Evolutionary conservation across 2,329 filamentous ascomycete species (phyloP).

Genomic region (Neopestalotiopsis clavispora): DNA sequence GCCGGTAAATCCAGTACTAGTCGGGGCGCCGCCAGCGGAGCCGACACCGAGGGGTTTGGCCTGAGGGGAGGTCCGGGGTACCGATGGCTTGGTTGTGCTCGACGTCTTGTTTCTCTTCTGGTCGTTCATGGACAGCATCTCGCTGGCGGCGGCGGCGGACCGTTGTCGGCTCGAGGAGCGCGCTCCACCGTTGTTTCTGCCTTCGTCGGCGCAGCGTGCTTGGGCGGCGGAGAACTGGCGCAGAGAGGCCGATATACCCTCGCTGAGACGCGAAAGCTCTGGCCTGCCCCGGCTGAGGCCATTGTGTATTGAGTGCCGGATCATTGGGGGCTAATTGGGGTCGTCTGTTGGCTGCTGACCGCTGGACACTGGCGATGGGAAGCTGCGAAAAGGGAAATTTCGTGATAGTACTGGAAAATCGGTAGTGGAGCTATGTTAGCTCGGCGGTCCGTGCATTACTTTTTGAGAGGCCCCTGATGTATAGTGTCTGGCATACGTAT

Average conservation of each 20-base stretch:
- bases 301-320: constrained; percentile 35
- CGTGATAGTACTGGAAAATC: constrained; percentile 16
- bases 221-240: constrained; percentile 37
- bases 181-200: constrained; percentile 3
- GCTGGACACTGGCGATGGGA: neutral
- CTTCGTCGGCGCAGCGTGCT: constrained; percentile 19
- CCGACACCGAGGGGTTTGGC: constrained; percentile 42
- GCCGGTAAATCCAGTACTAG: constrained; percentile 20
- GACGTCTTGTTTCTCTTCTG: neutral
- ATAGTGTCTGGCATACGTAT: neutral
- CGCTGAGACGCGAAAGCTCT: constrained; percentile 32
- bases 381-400: constrained; percentile 13
- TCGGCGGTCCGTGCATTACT: constrained; percentile 2
- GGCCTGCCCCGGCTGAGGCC: constrained; percentile 31
- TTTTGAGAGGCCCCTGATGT: neutral
- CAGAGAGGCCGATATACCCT: constrained; percentile 36
- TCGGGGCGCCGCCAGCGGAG: constrained; percentile 38
- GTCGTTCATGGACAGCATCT: constrained; percentile 27
- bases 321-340: constrained; percentile 28
- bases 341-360: neutral
- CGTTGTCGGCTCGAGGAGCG: constrained; percentile 25
- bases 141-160: constrained; percentile 28
- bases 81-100: neutral
- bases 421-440: constrained; percentile 9
- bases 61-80: constrained; percentile 29